These are phyloP conservation scores for Pichiaceae sp. DNA, from an alignment of 1,139 yeast species.

Conservation along the genomic window DNA sequence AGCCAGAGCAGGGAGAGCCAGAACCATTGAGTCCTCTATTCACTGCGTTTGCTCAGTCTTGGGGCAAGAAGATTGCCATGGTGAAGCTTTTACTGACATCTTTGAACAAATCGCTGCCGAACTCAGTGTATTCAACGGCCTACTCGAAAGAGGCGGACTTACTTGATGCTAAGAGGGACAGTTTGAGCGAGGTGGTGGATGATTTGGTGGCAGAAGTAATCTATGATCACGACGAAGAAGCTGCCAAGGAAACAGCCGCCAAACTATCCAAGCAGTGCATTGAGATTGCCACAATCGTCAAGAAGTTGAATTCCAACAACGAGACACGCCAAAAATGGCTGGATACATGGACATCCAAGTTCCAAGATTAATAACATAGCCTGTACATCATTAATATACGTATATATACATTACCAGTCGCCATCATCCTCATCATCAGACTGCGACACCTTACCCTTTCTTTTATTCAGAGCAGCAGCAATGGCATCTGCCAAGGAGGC, in stretches of 20 bases:
- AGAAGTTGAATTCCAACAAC: slow-evolving; percentile 30
- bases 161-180: slow-evolving; percentile 27
- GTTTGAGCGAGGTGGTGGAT: slow-evolving; percentile 33
- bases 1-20: slow-evolving; percentile 26
- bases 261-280: slow-evolving; percentile 26
- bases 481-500: slow-evolving; percentile 41
- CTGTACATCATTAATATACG: not conserved
- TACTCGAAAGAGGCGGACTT: slow-evolving; percentile 24
- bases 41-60: slow-evolving; percentile 32
- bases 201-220: slow-evolving; percentile 40
- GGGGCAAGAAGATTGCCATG: slow-evolving; percentile 47
- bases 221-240: slow-evolving; percentile 33
- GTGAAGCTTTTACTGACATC: slow-evolving; percentile 48
- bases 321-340: slow-evolving; percentile 44
- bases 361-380: slow-evolving; percentile 12
- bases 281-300: slow-evolving; percentile 29
- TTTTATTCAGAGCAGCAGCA: slow-evolving; percentile 73
- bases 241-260: slow-evolving; percentile 23
- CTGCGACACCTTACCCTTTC: slow-evolving; percentile 75
- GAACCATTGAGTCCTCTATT: slow-evolving; percentile 26
- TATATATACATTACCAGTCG: slow-evolving; percentile 28
- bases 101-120: slow-evolving; percentile 46
- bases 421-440: slow-evolving; percentile 79
- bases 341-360: slow-evolving; percentile 40
- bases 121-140: slow-evolving; percentile 22